Evolutionary conservation across 2,329 filamentous ascomycete genomes (phyloP).

Genomic region (Arthrobotrys sinensis): DNA sequence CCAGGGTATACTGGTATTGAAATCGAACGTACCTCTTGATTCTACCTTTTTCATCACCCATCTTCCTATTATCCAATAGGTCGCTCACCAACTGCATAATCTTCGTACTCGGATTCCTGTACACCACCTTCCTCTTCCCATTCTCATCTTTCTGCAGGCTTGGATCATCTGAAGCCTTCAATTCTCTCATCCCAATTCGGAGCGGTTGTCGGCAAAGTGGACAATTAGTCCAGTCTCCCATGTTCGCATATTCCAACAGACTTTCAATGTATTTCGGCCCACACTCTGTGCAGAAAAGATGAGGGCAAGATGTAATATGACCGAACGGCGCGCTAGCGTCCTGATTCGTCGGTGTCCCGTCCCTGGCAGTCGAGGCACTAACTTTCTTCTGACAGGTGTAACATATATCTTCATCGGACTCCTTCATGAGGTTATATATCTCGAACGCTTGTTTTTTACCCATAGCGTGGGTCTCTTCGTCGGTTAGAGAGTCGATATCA

Average conservation of each 20-base stretch:
- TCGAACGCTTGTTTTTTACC: conserved; percentile 79
- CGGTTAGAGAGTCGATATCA: conserved; percentile 81
- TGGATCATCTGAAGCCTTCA: conserved; percentile 73
- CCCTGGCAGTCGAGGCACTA: conserved; percentile 73
- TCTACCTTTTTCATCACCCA: conserved; percentile 78
- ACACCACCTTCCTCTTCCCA: conserved; percentile 75
- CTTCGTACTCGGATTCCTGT: conserved; percentile 91
- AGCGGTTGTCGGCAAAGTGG: conserved; percentile 78
- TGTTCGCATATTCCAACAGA: conserved; percentile 58
- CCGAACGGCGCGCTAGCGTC: conserved; percentile 77
- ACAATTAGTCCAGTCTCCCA: conserved; percentile 70
- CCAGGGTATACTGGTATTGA: conserved; percentile 81
- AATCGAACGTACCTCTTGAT: conserved; percentile 75
- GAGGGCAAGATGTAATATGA: conserved; percentile 88
- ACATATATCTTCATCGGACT: conserved; percentile 84
- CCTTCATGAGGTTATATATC: conserved; percentile 85
- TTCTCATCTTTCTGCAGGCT: conserved; percentile 69
- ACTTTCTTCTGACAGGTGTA: conserved; percentile 78
- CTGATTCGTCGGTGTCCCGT: conserved; percentile 68
- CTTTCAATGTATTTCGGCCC: conserved; percentile 56
- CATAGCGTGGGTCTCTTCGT: conserved; percentile 69
- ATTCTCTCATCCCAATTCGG: conserved; percentile 76
- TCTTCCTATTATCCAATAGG: conserved; percentile 76
- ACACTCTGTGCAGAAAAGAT: conserved; percentile 85
- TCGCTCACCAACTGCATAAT: conserved; percentile 85